Evolutionary conservation across 192 early-diverging fungal genomes (phyloP).

Genomic region (Backusella macrospora): DNA sequence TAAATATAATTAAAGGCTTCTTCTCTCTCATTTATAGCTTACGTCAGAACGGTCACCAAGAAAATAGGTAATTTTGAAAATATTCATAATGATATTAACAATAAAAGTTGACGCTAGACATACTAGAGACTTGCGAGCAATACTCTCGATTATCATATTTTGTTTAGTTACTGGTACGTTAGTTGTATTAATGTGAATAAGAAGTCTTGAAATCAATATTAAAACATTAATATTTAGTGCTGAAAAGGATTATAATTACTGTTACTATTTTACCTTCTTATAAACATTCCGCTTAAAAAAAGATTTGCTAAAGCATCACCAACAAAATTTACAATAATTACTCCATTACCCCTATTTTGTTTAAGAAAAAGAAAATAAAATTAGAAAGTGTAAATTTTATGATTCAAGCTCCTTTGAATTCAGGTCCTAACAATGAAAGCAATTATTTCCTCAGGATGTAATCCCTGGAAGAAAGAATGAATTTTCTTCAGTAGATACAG

Average conservation of each 20-base stretch:
- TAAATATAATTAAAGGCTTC: not conserved
- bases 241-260: not conserved
- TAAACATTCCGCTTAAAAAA: slow-evolving; percentile 43
- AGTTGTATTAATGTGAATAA: slow-evolving; percentile 28
- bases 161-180: slow-evolving; percentile 21
- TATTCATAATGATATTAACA: slow-evolving; percentile 39
- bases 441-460: too few species aligned
- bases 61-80: slow-evolving; percentile 39
- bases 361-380: not conserved
- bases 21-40: slow-evolving; percentile 11
- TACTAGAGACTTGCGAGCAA: slow-evolving; percentile 40
- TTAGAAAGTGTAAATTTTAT: not conserved
- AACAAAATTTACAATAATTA: slow-evolving; percentile 43
- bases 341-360: slow-evolving; percentile 32
- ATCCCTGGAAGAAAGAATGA: too few species aligned
- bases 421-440: too few species aligned
- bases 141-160: slow-evolving; percentile 33
- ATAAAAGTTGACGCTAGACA: slow-evolving; percentile 35
- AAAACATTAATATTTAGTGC: not conserved
- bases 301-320: slow-evolving; percentile 38
- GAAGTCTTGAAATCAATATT: slow-evolving; percentile 24
- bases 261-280: slow-evolving; percentile 31
- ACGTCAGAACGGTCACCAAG: slow-evolving; percentile 40
- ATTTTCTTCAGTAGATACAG: too few species aligned
- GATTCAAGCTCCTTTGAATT: too few species aligned